A percentile compares a stretch with the other conserved stretches of the same genome.
Conservation (phyloP, 176 grass and related monocot genomes). For the Carex parvula region DNA sequence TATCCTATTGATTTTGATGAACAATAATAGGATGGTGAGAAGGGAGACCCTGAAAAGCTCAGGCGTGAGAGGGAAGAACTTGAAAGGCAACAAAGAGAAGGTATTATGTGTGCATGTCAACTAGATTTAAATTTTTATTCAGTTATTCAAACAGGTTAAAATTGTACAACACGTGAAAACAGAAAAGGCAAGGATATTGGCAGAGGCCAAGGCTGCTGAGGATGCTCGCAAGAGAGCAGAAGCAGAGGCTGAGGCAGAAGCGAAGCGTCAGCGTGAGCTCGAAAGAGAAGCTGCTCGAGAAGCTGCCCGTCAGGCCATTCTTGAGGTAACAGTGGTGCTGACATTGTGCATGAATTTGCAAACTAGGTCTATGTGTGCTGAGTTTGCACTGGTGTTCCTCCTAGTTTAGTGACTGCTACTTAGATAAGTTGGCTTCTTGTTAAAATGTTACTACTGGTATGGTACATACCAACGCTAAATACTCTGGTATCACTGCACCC, state of each 20-base stretch:
- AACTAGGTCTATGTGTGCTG: background rate
- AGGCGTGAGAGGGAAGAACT: slow-evolving; percentile 58
- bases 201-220: slow-evolving; percentile 89
- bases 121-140: slow-evolving; percentile 5
- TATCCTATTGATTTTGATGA: slow-evolving; percentile 16
- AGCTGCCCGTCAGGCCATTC: slow-evolving; percentile 74
- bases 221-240: slow-evolving; percentile 63
- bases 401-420: background rate
- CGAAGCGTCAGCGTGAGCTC: slow-evolving; percentile 72
- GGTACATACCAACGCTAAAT: background rate
- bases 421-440: background rate
- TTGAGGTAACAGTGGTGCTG: slow-evolving; percentile 43
- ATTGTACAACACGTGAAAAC: slow-evolving; percentile 11
- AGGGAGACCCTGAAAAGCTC: slow-evolving; percentile 38
- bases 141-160: background rate
- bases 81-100: slow-evolving; percentile 88
- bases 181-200: slow-evolving; percentile 78
- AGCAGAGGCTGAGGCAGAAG: slow-evolving; percentile 75
- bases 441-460: background rate
- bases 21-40: slow-evolving; percentile 56
- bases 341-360: background rate
- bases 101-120: slow-evolving; percentile 31
- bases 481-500: background rate
- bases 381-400: background rate
- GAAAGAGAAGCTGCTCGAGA: slow-evolving; percentile 84